Base-by-base conservation (phyloP, 2,329 filamentous ascomycete genomes). In the Dothiorella sarmentorum region DNA sequence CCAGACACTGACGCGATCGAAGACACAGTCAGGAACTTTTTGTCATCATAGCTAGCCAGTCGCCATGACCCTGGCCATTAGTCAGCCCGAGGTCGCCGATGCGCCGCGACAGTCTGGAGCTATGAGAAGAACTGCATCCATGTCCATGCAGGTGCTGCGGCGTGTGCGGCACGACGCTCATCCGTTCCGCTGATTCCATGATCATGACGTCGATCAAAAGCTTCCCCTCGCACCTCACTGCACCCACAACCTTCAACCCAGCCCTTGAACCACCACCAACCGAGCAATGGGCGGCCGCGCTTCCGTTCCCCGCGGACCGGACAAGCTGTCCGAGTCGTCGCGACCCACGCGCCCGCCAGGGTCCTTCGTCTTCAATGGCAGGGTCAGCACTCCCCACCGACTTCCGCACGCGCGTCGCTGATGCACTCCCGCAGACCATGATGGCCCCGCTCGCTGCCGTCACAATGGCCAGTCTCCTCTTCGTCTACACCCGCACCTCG, bases 381-480 rank as follows among this genome's bases (percentile, higher is more conserved):
- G 58, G 37, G 58, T 56, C 33, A 40, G 58, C 42, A 7, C 47
- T 15, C 17, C 26, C 27, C 44, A 2, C 59, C 40, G 13, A 33
- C 33, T n/a, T 24, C 17, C 24, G 15, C 11, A 29, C 45, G 20
- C 31, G 18, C 27, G 7, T 42, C 31, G 31, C 45, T 52, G 27
- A 58, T 31, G n/a, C 13, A 4, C 13, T 4, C 27, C 17, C 24
- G 13, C 55, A 82, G 78, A 82, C 79, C 4, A 66, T 85, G 35
- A 79, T 82, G 60, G 83, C 82, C 2, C 84, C 84, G 4, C 75
- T 84, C n/a, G 83, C 82, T n/a, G 83, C 83, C 24, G 76, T 85
- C 62, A 81, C 80, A 13, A 85, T 86, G 83, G 84, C 83, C 15
- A 71, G 80, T 49, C 67, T 86, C 20, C 78, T 85, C 29, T 83